phyloP scores from a whole-genome alignment of 768 basidiomycete genomes.

The Suillus brevipes region DNA sequence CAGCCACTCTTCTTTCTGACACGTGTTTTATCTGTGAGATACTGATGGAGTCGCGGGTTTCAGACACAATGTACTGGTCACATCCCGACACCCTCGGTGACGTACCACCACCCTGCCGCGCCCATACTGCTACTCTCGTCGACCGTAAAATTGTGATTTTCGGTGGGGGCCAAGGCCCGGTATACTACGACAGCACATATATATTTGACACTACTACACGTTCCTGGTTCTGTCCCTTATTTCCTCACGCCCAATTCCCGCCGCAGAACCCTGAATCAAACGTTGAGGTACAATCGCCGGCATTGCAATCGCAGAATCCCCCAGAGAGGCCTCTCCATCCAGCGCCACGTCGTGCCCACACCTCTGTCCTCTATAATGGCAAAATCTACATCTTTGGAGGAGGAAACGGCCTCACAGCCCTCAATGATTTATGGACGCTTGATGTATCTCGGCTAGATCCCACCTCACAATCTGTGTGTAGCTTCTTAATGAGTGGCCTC shows the following conservation, averaged over 20 bases:
- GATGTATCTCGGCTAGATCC: slow-evolving; percentile 53
- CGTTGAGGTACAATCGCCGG: not conserved
- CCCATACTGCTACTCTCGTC: slow-evolving; percentile 84
- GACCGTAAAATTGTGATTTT: slow-evolving; percentile 80
- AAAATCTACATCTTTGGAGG: slow-evolving; percentile 90
- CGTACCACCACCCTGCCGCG: slow-evolving; percentile 77
- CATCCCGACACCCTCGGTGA: slow-evolving; percentile 78
- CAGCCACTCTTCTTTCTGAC: slow-evolving; percentile 10
- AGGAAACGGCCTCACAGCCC: slow-evolving; percentile 88
- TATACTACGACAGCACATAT: slow-evolving; percentile 82
- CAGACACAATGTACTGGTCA: slow-evolving; percentile 90
- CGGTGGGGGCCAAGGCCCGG: slow-evolving; percentile 82
- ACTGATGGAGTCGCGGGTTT: not conserved
- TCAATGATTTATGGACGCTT: slow-evolving; percentile 89
- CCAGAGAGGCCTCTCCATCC: slow-evolving; percentile 36
- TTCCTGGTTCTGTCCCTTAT: slow-evolving; percentile 57
- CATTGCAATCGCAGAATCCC: not conserved
- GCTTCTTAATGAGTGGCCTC: not conserved
- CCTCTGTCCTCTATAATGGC: slow-evolving; percentile 68
- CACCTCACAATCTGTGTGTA: slow-evolving; percentile 15
- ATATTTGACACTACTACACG: slow-evolving; percentile 77
- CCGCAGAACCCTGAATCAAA: not conserved
- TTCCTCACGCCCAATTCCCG: slow-evolving; percentile 21
- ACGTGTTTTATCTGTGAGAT: slow-evolving; percentile 3
- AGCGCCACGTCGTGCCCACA: slow-evolving; percentile 83